Percentiles rank a stretch among this genome's conserved stretches.
phyloP scores from a whole-genome alignment of 2,329 filamentous ascomycete species.

The Sordariomycetes sp. region DNA sequence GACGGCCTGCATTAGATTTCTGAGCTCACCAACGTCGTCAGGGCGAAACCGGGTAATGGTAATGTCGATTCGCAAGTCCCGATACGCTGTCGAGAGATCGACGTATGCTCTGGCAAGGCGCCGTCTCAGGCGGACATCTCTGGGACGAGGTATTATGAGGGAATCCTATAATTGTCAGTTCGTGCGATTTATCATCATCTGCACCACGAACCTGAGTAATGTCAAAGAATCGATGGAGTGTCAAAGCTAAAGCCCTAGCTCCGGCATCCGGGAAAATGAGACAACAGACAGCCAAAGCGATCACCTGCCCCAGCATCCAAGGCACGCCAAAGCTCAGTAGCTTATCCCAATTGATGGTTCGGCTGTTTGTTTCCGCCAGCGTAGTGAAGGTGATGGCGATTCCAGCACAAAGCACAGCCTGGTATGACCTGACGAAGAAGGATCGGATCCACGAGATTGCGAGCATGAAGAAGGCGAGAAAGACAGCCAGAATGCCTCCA shows the following conservation, averaged over 20 bases:
- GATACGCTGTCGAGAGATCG: slow-evolving; percentile 43
- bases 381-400: slow-evolving; percentile 45
- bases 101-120: slow-evolving; percentile 42
- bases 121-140: slow-evolving; percentile 23
- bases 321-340: slow-evolving; percentile 43
- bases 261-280: slow-evolving; percentile 46
- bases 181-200: no score
- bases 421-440: slow-evolving; percentile 46
- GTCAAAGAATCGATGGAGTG: slow-evolving; percentile 35
- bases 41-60: slow-evolving; percentile 43
- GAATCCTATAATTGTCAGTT: slow-evolving; percentile 15
- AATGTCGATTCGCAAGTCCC: slow-evolving; percentile 48
- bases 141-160: slow-evolving; percentile 18
- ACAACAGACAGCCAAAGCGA: slow-evolving; percentile 39
- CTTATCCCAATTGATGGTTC: slow-evolving; percentile 36
- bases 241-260: slow-evolving; percentile 37
- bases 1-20: slow-evolving; percentile 46
- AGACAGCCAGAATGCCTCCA: slow-evolving; percentile 45
- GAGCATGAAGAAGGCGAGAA: slow-evolving; percentile 43
- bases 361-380: slow-evolving; percentile 36
- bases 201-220: slow-evolving; percentile 31
- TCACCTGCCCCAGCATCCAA: slow-evolving; percentile 45
- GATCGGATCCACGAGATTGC: slow-evolving; percentile 42
- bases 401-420: slow-evolving; percentile 43
- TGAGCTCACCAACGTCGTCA: slow-evolving; percentile 36